Evolutionary conservation across 345 rosid species (phyloP), one percentile per base, ranked within the genome.

Genomic region (Salix viminalis): DNA sequence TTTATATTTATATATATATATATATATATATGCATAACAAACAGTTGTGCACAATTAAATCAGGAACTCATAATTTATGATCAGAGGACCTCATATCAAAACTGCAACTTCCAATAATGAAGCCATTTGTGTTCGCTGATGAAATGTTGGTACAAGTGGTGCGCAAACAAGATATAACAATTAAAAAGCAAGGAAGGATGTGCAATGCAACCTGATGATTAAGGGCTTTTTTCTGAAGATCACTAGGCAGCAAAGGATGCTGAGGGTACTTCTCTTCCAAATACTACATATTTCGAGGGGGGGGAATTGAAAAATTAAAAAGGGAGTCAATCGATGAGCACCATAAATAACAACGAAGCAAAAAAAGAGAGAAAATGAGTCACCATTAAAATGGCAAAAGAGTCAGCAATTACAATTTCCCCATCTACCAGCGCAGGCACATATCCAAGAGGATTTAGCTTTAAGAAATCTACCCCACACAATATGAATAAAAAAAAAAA

Each of bases 201-300:
- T 5, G 16, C 12, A 56, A 62, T 15, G 62, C 14, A 70, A 94
- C 98, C 91, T 92, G 94, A 80, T 81, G 87, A 79, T 88, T 90
- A 50, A 94, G 70, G 60, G 93, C 97, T 54, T 81, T 88, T 62
- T 85, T 91, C 50, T 67, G 82, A 78, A 88, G 83, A 86, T 90
- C 91, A 71, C 73, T 74, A 48, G 97, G 97, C 79, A 94, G 82
- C 13, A 94, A 30, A 19, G 95, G 89, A 71, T 77, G 84, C 64
- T 92, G 87, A 65, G 97, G 97, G 80, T 87, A 92, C 80, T 90
- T 91, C 81, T 90, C 97, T 78, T 94, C 98, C 73, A 94, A 74
- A 84, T 92, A 92, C 97, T 94, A 66, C 32, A 39, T 52, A 41
- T 41, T 41, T 41, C 44, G 14, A 41, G 44, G 12, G 0, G 12